Evolutionary conservation across 164 flowering plant genomes (phyloP), one percentile per base, ranked within the genome.

Genomic region (Tetracentron sinense): DNA sequence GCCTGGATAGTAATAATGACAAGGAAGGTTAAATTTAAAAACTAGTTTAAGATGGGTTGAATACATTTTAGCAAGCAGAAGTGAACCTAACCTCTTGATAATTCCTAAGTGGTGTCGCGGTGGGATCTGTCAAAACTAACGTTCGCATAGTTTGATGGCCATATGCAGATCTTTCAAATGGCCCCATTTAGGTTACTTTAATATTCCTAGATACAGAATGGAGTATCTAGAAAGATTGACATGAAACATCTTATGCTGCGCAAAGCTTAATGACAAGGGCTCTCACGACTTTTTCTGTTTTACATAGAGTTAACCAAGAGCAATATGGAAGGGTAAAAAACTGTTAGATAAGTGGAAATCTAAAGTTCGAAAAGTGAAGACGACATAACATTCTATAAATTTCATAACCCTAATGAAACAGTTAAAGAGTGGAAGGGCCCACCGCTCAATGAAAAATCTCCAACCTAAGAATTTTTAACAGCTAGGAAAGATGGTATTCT

Each of bases 91-190:
- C 97, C 93, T 92, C 91, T 66, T 80, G 91, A 55, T 78, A 74
- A 23, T 57, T 69, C 54, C 97, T 90, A 23, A 82, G 85, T 35
- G 69, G 66, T 7, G 74, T 69, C 57, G 82, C 85, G 0, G 67
- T 68, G 12, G 98, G 85, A 74, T 90, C 85, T 12, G 72, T 75
- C 19, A 88, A 82, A 61, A 93, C 85, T 72, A 92, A 25, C 83
- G 76, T 72, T 90, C 96, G 56, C 90, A 79, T 50, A 82, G 70
- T 81, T 88, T 92, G 67, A 92, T 88, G 67, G 93, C 96, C 67
- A 70, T 82, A 61, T 92, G 98, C 67, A 92, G 71, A 61, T 90
- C 85, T 70, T 79, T 85, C 83, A 92, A 72, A 71, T 92, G 98
- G 14, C 96, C 82, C 75, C 78, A 92, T 75, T 92, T 92, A 53